Base-by-base conservation (phyloP, 805 yeast species). In the Wickerhamiella vanderwaltii region DNA sequence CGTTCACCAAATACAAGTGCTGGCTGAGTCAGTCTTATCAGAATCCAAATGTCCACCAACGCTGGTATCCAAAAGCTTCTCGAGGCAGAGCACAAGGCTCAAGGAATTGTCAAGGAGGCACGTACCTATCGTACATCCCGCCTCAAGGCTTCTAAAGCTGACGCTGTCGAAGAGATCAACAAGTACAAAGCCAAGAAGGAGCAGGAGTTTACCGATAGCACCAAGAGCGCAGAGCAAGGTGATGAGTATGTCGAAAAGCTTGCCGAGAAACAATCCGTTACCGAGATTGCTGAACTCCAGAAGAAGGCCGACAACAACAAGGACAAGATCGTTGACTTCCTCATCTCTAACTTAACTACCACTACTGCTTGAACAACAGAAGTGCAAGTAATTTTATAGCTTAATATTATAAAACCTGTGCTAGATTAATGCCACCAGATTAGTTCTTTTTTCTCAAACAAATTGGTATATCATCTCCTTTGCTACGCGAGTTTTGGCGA, bases 11-110 rank as follows among this genome's bases (percentile, higher is more conserved):
- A 31, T 31, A 31, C 18, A 23, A 6, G 11, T 4, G 23, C 19
- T 23, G 19, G 35, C 35, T 31, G 35, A 31, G 35, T 31, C 35
- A 31, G 24, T 31, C 35, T 31, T 31, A 31, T 31, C 35, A 31
- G 35, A 23, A 9, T 16, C 18, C 20, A 5, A 16, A 33, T 33
- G 33, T 66, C 65, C 43, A 63, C 59, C 53, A 64, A 70, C 26
- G 58, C 71, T 43, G 85, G 84, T 52, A 77, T 78, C 55, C 82
- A 78, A 67, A 75, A 81, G 50, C 71, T 78, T 45, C 67, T 78
- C 47, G 78, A 72, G 58, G 94, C 97, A 48, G 98, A 91, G 68
- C 85, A 82, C 65, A 88, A 84, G 56, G 97, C 98, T n/a, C 96
- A 94, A 54, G 87, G 79, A 53, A 82, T 87, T 49, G 97, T 91